phyloP scores from a whole-genome alignment of 441 rosid species.

The Iberis amara region DNA sequence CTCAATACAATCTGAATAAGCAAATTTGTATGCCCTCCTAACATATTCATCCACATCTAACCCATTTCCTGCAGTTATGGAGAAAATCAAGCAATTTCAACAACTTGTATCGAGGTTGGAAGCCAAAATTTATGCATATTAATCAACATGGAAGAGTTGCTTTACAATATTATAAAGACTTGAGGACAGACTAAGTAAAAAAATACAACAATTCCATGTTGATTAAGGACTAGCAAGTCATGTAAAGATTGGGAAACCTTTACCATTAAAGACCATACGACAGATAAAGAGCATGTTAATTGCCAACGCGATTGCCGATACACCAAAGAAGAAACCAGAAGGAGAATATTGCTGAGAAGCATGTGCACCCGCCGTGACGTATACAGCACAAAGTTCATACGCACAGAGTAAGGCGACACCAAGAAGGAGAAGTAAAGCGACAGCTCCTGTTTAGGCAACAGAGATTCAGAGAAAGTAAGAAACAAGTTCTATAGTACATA shows the following conservation, averaged over 20 bases:
- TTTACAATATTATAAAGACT: constrained; percentile 1
- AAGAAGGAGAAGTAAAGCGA: constrained; percentile 94
- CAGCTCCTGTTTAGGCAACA: constrained; percentile 60
- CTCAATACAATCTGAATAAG: constrained; percentile 95
- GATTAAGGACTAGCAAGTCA: constrained; percentile 15
- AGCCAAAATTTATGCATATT: constrained; percentile 9
- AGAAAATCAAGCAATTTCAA: constrained; percentile 20
- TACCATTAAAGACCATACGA: constrained; percentile 97
- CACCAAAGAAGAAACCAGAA: constrained; percentile 98
- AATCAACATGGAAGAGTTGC: background rate
- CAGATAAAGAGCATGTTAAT: constrained; percentile 98
- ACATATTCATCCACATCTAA: constrained; percentile 99
- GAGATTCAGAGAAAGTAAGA: constrained; percentile 17
- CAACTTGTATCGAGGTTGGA: constrained; percentile 19
- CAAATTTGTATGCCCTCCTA: constrained; percentile 94
- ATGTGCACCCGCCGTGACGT: constrained; percentile 83
- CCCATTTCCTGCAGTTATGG: constrained; percentile 71
- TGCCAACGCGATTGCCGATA: constrained; percentile 95
- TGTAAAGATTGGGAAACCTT: constrained; percentile 29
- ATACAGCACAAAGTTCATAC: constrained; percentile 96
- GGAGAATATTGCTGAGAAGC: constrained; percentile 95
- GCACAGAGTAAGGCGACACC: constrained; percentile 95
- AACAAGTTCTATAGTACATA: constrained; percentile 10
- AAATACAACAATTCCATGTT: constrained; percentile 22
- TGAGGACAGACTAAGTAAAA: constrained; percentile 21